These are phyloP conservation scores for Warburgia ugandensis DNA, from an alignment of 164 flowering plant genomes.

Conservation along the genomic window DNA sequence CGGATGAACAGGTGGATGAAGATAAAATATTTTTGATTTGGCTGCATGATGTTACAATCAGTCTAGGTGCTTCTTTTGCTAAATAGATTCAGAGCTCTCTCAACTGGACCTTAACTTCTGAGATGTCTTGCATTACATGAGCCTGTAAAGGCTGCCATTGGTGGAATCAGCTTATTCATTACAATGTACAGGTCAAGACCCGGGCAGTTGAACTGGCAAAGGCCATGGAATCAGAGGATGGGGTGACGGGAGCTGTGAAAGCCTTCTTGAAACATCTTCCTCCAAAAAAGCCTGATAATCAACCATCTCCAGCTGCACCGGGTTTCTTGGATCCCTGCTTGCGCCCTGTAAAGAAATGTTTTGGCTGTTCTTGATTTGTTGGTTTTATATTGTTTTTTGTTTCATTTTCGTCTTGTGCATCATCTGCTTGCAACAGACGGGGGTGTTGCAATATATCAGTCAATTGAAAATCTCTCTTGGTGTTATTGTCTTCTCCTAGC, in stretches of 20 bases:
- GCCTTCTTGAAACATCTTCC: conserved; percentile 95
- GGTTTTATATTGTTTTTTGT: not conserved
- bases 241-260: conserved; percentile 87
- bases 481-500: no score
- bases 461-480: no score
- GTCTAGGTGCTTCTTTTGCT: no score
- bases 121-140: no score
- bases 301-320: conserved; percentile 29
- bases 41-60: no score
- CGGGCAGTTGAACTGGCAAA: conserved; percentile 69
- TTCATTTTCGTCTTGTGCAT: not conserved
- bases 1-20: no score
- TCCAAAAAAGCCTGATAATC: conserved; percentile 23
- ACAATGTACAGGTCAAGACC: conserved; percentile 59
- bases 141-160: not conserved
- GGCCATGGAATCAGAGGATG: conserved; percentile 92
- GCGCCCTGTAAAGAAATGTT: conserved; percentile 25
- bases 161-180: no score
- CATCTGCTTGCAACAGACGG: not conserved
- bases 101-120: no score
- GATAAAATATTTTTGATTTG: no score
- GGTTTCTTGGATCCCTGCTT: conserved; percentile 25
- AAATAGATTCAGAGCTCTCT: no score
- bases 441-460: no score
- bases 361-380: conserved; percentile 62